A percentile compares a stretch with the other conserved stretches of the same genome.
These are phyloP conservation scores for Carex scoparia DNA, from an alignment of 176 grass and related monocot species.

Conservation along the genomic window DNA sequence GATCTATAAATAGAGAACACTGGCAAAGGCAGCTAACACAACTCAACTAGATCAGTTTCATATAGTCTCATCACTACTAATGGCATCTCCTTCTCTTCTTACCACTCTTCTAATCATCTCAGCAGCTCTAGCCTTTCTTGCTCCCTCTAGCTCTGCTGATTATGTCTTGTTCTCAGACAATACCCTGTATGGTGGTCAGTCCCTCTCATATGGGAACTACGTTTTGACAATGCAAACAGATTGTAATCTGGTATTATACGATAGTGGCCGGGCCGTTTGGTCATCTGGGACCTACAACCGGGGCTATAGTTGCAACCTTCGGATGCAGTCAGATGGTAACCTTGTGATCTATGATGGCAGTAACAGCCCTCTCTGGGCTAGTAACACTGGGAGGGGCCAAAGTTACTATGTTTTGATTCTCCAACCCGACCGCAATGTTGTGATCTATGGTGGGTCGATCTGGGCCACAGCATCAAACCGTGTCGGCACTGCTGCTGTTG, in stretches of 20 bases:
- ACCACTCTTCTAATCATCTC: neutral
- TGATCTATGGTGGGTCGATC: too few relatives aligned
- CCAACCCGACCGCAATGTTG: too few relatives aligned
- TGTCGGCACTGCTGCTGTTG: neutral
- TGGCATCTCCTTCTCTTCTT: slow-evolving; percentile 19
- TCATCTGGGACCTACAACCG: neutral
- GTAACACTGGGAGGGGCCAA: neutral
- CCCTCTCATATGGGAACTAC: slow-evolving; percentile 3
- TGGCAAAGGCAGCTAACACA: too few relatives aligned
- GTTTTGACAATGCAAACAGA: slow-evolving; percentile 19
- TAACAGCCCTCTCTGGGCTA: slow-evolving; percentile 10
- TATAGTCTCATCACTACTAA: neutral
- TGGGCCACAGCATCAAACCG: neutral
- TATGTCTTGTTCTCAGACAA: slow-evolving; percentile 7
- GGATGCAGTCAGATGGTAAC: slow-evolving; percentile 28
- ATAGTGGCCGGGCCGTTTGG: slow-evolving; percentile 17
- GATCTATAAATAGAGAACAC: too few relatives aligned
- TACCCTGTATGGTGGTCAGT: slow-evolving; percentile 16
- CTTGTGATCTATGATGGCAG: slow-evolving; percentile 20
- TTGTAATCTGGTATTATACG: slow-evolving; percentile 39
- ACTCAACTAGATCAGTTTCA: too few relatives aligned
- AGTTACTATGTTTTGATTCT: neutral
- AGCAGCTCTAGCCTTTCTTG: neutral
- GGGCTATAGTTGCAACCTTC: neutral
- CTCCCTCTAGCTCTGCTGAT: neutral